Evolutionary conservation across 2,329 filamentous ascomycete species (phyloP).

Genomic region (Cryphonectria parasitica): DNA sequence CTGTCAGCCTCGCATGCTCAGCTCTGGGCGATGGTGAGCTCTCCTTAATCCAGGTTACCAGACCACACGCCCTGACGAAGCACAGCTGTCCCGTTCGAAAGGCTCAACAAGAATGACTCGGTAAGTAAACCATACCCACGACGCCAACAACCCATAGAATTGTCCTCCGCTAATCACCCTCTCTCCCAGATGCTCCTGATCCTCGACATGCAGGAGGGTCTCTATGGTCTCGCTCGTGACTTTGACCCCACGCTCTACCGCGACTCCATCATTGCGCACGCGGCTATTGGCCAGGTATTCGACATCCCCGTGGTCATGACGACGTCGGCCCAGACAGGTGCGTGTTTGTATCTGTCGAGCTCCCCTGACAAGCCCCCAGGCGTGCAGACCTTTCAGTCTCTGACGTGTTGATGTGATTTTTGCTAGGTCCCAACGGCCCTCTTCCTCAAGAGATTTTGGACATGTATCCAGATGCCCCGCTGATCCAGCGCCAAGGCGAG

Average conservation of each 20-base stretch:
- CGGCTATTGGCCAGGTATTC: constrained; percentile 68
- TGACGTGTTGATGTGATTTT: not conserved
- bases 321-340: constrained; percentile 64
- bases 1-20: constrained; percentile 13
- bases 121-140: constrained; percentile 24
- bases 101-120: constrained; percentile 39
- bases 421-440: constrained; percentile 68
- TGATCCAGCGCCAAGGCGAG: constrained; percentile 71
- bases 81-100: constrained; percentile 33
- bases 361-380: not conserved
- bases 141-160: not conserved
- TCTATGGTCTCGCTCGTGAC: constrained; percentile 65
- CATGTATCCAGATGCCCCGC: constrained; percentile 67
- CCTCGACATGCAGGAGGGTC: constrained; percentile 63
- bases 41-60: not conserved
- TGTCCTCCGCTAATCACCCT: not conserved
- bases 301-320: constrained; percentile 71
- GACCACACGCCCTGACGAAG: not conserved
- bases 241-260: constrained; percentile 67
- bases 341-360: constrained; percentile 32
- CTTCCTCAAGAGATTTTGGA: constrained; percentile 70
- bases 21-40: constrained; percentile 25
- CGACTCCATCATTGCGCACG: constrained; percentile 70
- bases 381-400: constrained; percentile 13
- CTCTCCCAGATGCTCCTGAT: constrained; percentile 54